Percentiles rank a stretch among this genome's conserved stretches.
Conservation (phyloP, 1,284 basidiomycete genomes). For the Cutaneotrichosporon sp. region DNA sequence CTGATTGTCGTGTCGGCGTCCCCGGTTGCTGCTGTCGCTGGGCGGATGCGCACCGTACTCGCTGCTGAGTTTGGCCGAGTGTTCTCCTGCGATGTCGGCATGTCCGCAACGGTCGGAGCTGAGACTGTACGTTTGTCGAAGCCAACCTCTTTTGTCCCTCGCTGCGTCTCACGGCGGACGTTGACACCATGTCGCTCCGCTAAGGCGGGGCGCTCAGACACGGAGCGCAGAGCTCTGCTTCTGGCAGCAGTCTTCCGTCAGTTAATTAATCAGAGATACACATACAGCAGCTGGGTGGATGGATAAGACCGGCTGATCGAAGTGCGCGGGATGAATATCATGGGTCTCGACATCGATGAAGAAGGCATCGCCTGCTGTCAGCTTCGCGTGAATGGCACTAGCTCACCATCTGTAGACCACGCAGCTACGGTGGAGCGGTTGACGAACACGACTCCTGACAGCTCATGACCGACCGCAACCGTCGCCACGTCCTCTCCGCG, state of each 20-base stretch:
- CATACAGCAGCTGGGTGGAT: slow-evolving; percentile 8
- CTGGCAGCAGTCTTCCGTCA: neutral
- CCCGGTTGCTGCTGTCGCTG: neutral
- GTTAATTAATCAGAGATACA: neutral
- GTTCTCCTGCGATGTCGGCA: neutral
- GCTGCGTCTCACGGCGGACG: too few relatives aligned
- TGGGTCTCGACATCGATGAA: slow-evolving; percentile 11
- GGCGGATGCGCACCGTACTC: slow-evolving; percentile 10
- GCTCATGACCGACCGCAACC: slow-evolving; percentile 3
- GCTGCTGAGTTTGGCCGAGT: slow-evolving; percentile 1
- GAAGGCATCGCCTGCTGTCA: neutral
- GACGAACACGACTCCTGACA: slow-evolving; percentile 17
- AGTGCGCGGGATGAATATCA: slow-evolving; percentile 1
- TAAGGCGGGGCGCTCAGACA: slow-evolving; percentile 2
- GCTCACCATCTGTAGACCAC: slow-evolving; percentile 5
- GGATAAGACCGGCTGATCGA: slow-evolving; percentile 13
- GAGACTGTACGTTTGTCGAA: slow-evolving; percentile 1
- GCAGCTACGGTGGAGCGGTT: slow-evolving; percentile 19
- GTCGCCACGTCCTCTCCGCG: neutral
- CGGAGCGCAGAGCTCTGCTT: neutral
- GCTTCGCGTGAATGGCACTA: neutral
- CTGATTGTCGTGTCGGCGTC: neutral
- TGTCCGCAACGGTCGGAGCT: neutral
- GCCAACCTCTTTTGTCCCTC: slow-evolving; percentile 4
- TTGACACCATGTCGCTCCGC: neutral